These are phyloP conservation scores for Kurtzmaniella quercitrusa DNA, from an alignment of 1,139 yeast species.

Conservation along the genomic window DNA sequence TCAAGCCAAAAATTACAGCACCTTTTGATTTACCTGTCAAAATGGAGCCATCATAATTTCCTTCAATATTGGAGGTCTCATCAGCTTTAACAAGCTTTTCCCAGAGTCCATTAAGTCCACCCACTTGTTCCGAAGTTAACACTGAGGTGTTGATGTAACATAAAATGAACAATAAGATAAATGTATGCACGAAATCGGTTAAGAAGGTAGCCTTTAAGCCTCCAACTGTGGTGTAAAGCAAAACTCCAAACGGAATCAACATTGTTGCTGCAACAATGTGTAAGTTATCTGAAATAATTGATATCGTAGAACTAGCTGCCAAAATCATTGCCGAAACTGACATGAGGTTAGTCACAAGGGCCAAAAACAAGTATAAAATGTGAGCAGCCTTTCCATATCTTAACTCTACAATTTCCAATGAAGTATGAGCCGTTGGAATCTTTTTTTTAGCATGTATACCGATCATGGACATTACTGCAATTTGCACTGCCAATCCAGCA, in stretches of 20 bases:
- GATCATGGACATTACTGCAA: slow-evolving; percentile 22
- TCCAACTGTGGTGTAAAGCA: slow-evolving; percentile 33
- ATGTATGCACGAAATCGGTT: slow-evolving; percentile 31
- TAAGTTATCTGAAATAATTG: slow-evolving; percentile 28
- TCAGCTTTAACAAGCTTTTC: slow-evolving; percentile 15
- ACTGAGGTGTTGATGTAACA: slow-evolving; percentile 25
- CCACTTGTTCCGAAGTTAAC: slow-evolving; percentile 21
- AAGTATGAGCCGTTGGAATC: slow-evolving; percentile 25
- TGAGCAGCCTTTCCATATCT: slow-evolving; percentile 27
- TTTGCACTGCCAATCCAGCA: slow-evolving; percentile 28
- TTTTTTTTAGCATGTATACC: slow-evolving; percentile 29
- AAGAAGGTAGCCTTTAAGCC: slow-evolving; percentile 39
- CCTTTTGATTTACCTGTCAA: slow-evolving; percentile 32
- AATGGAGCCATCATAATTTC: slow-evolving; percentile 29
- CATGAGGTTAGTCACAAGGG: slow-evolving; percentile 26
- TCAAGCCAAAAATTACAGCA: slow-evolving; percentile 25
- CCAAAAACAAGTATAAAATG: slow-evolving; percentile 25
- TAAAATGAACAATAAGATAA: slow-evolving; percentile 27
- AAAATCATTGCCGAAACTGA: slow-evolving; percentile 32
- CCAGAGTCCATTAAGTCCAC: slow-evolving; percentile 26
- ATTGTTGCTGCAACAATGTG: slow-evolving; percentile 28
- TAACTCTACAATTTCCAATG: slow-evolving; percentile 26
- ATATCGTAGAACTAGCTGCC: slow-evolving; percentile 33
- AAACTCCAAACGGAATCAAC: slow-evolving; percentile 34
- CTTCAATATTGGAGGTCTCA: slow-evolving; percentile 19